Percentiles rank a stretch among this genome's conserved stretches.
phyloP scores from a whole-genome alignment of 257 asterid species.

The Nicotiana attenuata region DNA sequence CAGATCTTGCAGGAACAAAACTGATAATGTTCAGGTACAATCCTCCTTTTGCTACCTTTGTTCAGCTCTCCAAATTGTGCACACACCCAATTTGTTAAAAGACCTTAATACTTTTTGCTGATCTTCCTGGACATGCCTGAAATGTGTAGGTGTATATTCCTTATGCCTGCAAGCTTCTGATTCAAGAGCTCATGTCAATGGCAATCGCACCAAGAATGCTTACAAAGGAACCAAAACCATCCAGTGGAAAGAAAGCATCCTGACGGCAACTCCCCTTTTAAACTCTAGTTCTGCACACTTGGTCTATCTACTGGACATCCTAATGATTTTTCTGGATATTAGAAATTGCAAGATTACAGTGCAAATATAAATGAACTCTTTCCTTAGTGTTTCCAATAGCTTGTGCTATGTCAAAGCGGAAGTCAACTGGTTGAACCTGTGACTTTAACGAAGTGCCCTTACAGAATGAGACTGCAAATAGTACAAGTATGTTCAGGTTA shows the following conservation, averaged over 20 bases:
- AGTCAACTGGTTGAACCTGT: background rate
- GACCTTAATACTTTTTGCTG: background rate
- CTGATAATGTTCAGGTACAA: slow-evolving; percentile 85
- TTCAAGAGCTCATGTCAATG: slow-evolving; percentile 97
- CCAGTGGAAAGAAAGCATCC: slow-evolving; percentile 2
- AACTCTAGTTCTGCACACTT: background rate
- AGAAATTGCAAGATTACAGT: background rate
- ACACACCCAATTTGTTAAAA: background rate
- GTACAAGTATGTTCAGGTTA: background rate
- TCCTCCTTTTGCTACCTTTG: background rate
- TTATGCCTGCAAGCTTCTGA: slow-evolving; percentile 85
- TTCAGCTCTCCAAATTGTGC: background rate
- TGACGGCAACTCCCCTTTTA: background rate
- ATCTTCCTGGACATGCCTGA: background rate
- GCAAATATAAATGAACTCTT: background rate
- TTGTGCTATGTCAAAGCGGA: background rate
- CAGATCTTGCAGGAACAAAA: slow-evolving; percentile 91
- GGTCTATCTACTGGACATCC: background rate
- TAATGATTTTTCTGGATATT: background rate
- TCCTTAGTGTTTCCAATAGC: background rate
- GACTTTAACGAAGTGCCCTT: background rate
- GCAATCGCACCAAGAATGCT: slow-evolving; percentile 98
- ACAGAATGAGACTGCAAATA: background rate
- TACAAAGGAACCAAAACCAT: slow-evolving; percentile 61
- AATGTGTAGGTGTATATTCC: slow-evolving; percentile 75